Evolutionary conservation across 2,329 filamentous ascomycete genomes (phyloP), one percentile per base, ranked within the genome.

Genomic region (Fusarium dlaminii): DNA sequence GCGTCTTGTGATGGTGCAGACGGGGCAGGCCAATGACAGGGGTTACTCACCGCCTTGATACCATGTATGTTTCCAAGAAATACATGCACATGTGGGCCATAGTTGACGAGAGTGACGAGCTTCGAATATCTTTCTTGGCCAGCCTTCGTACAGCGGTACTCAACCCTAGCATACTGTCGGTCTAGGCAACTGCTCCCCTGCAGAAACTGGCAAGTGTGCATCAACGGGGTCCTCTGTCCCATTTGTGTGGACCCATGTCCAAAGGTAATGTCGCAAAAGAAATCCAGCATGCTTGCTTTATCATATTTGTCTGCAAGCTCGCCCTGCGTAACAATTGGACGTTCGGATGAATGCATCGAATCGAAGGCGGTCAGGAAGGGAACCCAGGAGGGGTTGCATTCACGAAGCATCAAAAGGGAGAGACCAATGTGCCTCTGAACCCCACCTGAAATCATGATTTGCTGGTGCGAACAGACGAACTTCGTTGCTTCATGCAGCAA

Each of bases 231-330:
- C 43, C 63, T 78, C 66, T 64, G 72, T 77, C 69, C 72, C 63
- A 70, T 68, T 67, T 61, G 52, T 68, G 70, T 64, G 70, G 76
- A 66, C 75, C 73, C 68, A 73, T 76, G 66, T 55, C 42, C 60
- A 75, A 68, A 72, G 24, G 51, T 65, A 70, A 77, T 76, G 70
- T 76, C 73, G 67, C 75, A 78, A 70, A 67, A 64, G 74, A 74
- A 73, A 68, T 45, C 74, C 67, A 58, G 42, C 71, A 74, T 69
- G 67, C 59, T 70, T 74, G 71, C 56, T 70, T 68, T 68, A 74
- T 74, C 71, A 69, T 62, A 51, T 69, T 67, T 67, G 66, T 75
- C 70, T 73, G 58, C 62, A 67, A 60, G 59, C 71, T 76, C 62
- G 49, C 74, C 64, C 61, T 69, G 69, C 57, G 70, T 64, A 74